Conservation (phyloP, 495 filamentous ascomycete species). For the Usnea hakonensis region DNA sequence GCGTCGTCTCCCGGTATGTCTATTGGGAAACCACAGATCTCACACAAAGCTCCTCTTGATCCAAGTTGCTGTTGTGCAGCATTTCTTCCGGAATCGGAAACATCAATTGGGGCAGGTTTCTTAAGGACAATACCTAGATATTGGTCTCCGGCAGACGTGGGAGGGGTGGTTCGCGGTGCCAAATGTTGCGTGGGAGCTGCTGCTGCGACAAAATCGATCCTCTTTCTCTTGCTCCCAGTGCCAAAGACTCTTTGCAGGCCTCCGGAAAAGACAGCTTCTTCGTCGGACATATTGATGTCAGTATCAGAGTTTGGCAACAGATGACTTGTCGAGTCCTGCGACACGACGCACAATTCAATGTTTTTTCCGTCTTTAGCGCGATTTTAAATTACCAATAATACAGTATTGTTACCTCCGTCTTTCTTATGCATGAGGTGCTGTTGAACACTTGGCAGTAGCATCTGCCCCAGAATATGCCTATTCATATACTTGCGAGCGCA, state of each 20-base stretch:
- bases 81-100: slow-evolving; percentile 2
- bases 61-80: slow-evolving; percentile 14
- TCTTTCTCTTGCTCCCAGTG: slow-evolving; percentile 65
- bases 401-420: slow-evolving; percentile 1
- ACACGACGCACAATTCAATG: too few relatives aligned
- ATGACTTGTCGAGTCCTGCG: too few relatives aligned
- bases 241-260: slow-evolving; percentile 72
- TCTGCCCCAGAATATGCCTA: slow-evolving; percentile 54
- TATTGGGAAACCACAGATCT: slow-evolving; percentile 54
- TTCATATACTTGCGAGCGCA: slow-evolving; percentile 59
- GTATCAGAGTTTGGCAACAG: not conserved
- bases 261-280: slow-evolving; percentile 59
- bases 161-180: slow-evolving; percentile 18
- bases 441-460: not conserved
- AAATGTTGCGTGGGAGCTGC: slow-evolving; percentile 21
- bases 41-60: slow-evolving; percentile 32
- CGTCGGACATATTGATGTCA: slow-evolving; percentile 27
- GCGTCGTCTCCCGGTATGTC: slow-evolving; percentile 5
- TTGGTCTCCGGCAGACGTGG: slow-evolving; percentile 46
- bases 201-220: slow-evolving; percentile 65
- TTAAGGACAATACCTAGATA: slow-evolving; percentile 69
- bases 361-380: too few relatives aligned
- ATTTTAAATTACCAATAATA: not conserved
- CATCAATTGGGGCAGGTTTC: slow-evolving; percentile 14
- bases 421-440: not conserved